These are phyloP conservation scores for Spathaspora hagerdaliae DNA, from an alignment of 805 yeast species.

Conservation along the genomic window DNA sequence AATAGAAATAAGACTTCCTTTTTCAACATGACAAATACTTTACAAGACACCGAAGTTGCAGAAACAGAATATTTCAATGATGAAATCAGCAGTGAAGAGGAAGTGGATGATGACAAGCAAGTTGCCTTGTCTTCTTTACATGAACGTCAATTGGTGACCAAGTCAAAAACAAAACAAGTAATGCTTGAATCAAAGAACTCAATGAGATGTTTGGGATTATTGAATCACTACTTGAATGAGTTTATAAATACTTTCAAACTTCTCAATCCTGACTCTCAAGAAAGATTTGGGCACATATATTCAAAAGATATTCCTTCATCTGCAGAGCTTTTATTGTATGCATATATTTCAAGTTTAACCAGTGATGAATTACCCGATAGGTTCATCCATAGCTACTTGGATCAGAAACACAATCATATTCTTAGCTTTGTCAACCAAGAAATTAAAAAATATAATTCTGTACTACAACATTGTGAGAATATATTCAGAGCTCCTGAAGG, in stretches of 20 bases:
- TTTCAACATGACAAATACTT: constrained; percentile 19
- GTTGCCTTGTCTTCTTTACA: constrained; percentile 34
- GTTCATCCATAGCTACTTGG: constrained; percentile 34
- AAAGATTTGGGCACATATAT: constrained; percentile 4
- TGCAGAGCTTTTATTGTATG: constrained; percentile 36
- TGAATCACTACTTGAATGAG: constrained; percentile 16
- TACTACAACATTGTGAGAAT: constrained; percentile 6
- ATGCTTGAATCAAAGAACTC: constrained; percentile 31
- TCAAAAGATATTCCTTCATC: constrained; percentile 12
- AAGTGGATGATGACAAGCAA: constrained; percentile 13
- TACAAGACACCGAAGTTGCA: constrained; percentile 12
- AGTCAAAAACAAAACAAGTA: constrained; percentile 26
- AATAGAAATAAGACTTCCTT: constrained; percentile 23
- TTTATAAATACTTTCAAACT: constrained; percentile 12
- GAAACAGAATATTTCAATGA: constrained; percentile 28
- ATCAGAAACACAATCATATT: constrained; percentile 26
- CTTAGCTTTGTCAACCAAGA: constrained; percentile 9
- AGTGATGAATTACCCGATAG: constrained; percentile 34
- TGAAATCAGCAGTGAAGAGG: constrained; percentile 15
- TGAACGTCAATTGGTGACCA: constrained; percentile 30
- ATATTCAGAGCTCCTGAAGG: constrained; percentile 21
- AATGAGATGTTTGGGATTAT: constrained; percentile 25
- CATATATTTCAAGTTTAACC: constrained; percentile 33
- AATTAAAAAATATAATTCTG: constrained; percentile 8
- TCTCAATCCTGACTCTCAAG: constrained; percentile 10